Percentiles rank a stretch among this genome's conserved stretches.
These are phyloP conservation scores for Russula earlei DNA, from an alignment of 768 basidiomycete species.

Conservation along the genomic window DNA sequence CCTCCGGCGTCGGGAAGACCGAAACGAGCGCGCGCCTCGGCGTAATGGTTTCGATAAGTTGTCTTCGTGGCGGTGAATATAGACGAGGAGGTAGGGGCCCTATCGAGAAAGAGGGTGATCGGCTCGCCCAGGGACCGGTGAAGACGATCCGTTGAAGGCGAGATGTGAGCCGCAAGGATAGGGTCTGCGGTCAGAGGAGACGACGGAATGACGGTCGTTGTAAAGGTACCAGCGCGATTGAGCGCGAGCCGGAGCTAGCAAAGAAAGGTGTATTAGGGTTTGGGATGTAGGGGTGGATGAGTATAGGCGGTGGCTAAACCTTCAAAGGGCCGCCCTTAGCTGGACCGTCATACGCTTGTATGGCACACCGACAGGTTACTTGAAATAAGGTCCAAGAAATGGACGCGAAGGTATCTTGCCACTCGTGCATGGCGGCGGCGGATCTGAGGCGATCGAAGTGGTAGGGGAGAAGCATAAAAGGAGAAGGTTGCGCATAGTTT, in stretches of 20 bases:
- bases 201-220: constrained; percentile 6
- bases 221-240: background rate
- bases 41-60: constrained; percentile 49
- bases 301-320: background rate
- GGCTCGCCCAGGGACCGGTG: constrained; percentile 25
- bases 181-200: constrained; percentile 24
- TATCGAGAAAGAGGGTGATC: constrained; percentile 47
- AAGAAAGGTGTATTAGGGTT: background rate
- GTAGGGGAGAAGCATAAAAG: constrained; percentile 50
- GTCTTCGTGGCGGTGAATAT: constrained; percentile 65
- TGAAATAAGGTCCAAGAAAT: constrained; percentile 36
- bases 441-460: constrained; percentile 51
- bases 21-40: constrained; percentile 51
- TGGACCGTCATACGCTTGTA: constrained; percentile 21
- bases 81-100: constrained; percentile 41
- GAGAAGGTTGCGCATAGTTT: constrained; percentile 38
- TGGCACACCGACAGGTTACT: constrained; percentile 36
- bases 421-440: constrained; percentile 43
- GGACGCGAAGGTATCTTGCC: constrained; percentile 32
- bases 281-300: background rate
- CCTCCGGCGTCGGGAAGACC: constrained; percentile 25
- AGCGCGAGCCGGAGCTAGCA: constrained; percentile 42
- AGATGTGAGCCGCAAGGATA: constrained; percentile 13
- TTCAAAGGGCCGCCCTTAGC: constrained; percentile 12
- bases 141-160: constrained; percentile 31